These are phyloP conservation scores for Clarkia xantiana DNA, from an alignment of 345 rosid genomes.

Conservation along the genomic window DNA sequence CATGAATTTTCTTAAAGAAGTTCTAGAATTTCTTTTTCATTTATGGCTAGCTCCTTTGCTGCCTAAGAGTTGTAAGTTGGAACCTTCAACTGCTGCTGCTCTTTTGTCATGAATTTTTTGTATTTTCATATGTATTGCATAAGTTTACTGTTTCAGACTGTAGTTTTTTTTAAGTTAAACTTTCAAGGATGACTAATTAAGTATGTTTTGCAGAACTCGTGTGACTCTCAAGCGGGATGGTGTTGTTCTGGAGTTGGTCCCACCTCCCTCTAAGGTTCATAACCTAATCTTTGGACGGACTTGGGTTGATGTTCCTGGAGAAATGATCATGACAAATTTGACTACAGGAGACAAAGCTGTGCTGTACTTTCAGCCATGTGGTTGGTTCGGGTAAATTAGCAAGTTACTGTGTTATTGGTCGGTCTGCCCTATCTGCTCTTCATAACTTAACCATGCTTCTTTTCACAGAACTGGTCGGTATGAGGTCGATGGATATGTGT, in stretches of 20 bases:
- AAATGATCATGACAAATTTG: slow-evolving; percentile 64
- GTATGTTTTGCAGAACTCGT: slow-evolving; percentile 34
- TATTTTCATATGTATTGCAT: too few relatives aligned
- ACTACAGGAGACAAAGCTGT: slow-evolving; percentile 73
- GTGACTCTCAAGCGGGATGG: slow-evolving; percentile 59
- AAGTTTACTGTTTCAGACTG: background rate
- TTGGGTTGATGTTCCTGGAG: slow-evolving; percentile 72
- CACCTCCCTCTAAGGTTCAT: slow-evolving; percentile 61
- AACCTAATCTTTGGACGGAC: slow-evolving; percentile 73
- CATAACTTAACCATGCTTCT: slow-evolving; percentile 1
- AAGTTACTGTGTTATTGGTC: slow-evolving; percentile 3
- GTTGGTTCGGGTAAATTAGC: slow-evolving; percentile 62
- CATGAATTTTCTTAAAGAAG: too few relatives aligned
- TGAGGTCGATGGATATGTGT: slow-evolving; percentile 79
- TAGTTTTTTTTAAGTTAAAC: background rate
- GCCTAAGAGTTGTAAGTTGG: too few relatives aligned
- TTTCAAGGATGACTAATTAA: background rate
- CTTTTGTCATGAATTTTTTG: too few relatives aligned
- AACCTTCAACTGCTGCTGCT: too few relatives aligned
- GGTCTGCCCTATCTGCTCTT: background rate
- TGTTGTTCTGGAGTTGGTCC: slow-evolving; percentile 58
- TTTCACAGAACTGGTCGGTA: slow-evolving; percentile 66
- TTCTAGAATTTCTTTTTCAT: too few relatives aligned
- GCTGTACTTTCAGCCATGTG: slow-evolving; percentile 66
- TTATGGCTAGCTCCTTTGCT: too few relatives aligned